Conservation (phyloP, 768 basidiomycete genomes). For the Mycena rebaudengoi region DNA sequence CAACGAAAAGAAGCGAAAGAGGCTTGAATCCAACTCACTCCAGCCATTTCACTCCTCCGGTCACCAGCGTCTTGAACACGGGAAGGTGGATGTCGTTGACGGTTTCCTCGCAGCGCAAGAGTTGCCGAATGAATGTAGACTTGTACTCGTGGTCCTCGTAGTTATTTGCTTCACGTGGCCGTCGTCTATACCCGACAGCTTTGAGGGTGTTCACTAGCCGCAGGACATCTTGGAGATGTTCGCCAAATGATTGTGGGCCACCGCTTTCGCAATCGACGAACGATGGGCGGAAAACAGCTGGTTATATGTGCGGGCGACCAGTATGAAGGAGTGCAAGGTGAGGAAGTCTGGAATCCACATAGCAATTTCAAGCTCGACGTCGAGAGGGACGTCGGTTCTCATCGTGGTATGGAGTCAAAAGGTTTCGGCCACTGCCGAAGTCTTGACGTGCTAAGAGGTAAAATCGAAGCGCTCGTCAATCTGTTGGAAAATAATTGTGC, state of each 20-base stretch:
- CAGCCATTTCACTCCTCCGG: no score
- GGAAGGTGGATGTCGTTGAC: no score
- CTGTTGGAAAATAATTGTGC: no score
- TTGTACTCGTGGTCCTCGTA: background rate
- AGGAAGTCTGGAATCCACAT: background rate
- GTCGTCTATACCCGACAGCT: background rate
- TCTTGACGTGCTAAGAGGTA: slow-evolving; percentile 6
- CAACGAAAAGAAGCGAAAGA: no score
- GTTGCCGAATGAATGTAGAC: background rate
- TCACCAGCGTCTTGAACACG: no score
- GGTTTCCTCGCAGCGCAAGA: background rate
- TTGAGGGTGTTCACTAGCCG: background rate
- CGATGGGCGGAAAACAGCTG: background rate
- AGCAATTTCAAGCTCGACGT: slow-evolving; percentile 3
- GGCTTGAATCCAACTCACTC: no score
- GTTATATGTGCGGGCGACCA: background rate
- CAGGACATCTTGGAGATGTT: background rate
- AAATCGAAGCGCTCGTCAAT: background rate
- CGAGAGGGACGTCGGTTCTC: background rate
- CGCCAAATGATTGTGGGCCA: background rate
- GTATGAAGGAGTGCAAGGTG: background rate
- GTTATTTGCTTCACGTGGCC: no score
- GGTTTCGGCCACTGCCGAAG: background rate
- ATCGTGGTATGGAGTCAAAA: background rate
- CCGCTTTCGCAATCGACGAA: background rate